Percentiles rank a stretch among this genome's conserved stretches.
These are phyloP conservation scores for Hypoxylon rubiginosum DNA, from an alignment of 2,329 filamentous ascomycete genomes.

Conservation along the genomic window DNA sequence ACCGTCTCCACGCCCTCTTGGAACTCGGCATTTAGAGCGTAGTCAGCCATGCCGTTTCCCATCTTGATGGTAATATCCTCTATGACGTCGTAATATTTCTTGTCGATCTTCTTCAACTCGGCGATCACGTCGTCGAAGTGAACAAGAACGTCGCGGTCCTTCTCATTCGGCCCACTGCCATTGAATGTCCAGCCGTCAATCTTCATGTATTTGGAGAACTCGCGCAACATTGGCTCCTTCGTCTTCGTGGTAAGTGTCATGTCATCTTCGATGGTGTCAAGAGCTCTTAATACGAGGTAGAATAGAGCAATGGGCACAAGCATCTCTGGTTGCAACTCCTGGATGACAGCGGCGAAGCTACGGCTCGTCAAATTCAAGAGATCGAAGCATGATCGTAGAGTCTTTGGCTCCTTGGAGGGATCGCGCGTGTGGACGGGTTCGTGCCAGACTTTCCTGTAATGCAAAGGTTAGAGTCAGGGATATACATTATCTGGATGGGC, in stretches of 20 bases:
- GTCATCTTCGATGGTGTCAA: conserved; percentile 99
- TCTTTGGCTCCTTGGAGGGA: conserved; percentile 77
- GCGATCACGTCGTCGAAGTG: conserved; percentile 89
- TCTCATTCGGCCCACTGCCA: conserved; percentile 89
- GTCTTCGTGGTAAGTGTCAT: conserved; percentile 86
- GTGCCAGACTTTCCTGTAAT: conserved; percentile 91
- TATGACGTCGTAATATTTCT: conserved; percentile 86
- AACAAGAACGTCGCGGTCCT: conserved; percentile 91
- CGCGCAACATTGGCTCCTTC: conserved; percentile 88
- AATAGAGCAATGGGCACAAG: conserved; percentile 90
- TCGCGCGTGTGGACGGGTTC: conserved; percentile 91
- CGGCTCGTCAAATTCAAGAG: conserved; percentile 90
- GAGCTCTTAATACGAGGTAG: conserved; percentile 90
- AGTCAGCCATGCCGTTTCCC: conserved; percentile 99
- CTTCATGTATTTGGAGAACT: conserved; percentile 84
- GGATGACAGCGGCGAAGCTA: conserved; percentile 92
- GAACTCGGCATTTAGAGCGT: conserved; percentile 84
- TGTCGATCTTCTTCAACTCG: conserved; percentile 91
- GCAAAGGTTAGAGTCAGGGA: conserved; percentile 19
- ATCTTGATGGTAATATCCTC: conserved; percentile 93
- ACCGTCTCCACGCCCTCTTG: conserved; percentile 84
- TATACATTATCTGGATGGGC: conserved; percentile 21
- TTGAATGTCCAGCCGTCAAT: conserved; percentile 91
- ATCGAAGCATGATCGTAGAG: conserved; percentile 85
- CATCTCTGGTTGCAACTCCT: conserved; percentile 95